Conservation (phyloP, 2,329 filamentous ascomycete genomes). For the Graphiopsis chlorocephala region DNA sequence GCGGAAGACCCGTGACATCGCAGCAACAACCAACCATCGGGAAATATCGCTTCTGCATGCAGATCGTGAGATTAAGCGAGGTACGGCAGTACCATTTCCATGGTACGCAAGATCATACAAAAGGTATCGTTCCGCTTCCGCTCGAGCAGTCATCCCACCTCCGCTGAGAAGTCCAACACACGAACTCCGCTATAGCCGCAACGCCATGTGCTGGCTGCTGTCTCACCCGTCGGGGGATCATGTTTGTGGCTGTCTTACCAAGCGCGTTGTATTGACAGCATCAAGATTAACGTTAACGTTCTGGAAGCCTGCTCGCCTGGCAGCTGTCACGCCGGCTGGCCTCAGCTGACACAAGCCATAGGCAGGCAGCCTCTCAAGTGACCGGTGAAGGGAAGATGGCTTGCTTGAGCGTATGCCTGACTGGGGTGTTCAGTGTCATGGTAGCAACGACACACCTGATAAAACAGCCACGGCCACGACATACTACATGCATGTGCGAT, state of each 20-base stretch:
- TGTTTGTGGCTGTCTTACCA: not conserved
- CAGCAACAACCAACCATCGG: too few species aligned
- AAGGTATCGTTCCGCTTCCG: not conserved
- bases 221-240: not conserved
- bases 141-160: not conserved
- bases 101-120: not conserved
- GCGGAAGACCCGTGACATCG: too few species aligned
- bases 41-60: not conserved
- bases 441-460: not conserved
- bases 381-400: not conserved
- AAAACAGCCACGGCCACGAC: not conserved
- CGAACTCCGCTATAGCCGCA: not conserved
- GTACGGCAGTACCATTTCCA: not conserved
- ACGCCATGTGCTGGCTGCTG: not conserved
- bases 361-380: not conserved
- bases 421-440: not conserved
- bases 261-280: not conserved
- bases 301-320: not conserved
- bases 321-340: not conserved
- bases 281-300: not conserved
- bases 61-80: not conserved
- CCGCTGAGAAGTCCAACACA: not conserved
- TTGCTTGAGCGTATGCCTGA: not conserved
- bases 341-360: not conserved
- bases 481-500: not conserved